phyloP scores from a whole-genome alignment of 202 grass and related monocot genomes.

The Carex arenaria region DNA sequence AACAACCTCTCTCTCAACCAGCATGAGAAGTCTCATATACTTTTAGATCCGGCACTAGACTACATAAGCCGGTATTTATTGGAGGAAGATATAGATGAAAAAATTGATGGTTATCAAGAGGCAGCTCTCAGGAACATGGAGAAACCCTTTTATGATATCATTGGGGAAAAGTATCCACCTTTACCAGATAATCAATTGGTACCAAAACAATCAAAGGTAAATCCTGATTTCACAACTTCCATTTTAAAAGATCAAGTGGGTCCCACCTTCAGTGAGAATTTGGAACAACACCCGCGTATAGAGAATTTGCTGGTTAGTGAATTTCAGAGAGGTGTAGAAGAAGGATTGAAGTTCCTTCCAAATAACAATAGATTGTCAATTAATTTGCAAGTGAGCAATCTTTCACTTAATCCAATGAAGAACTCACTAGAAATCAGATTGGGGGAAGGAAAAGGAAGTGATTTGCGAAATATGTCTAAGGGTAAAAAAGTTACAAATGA shows the following conservation, averaged over 20 bases:
- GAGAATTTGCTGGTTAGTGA: too few relatives aligned
- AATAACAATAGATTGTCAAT: too few relatives aligned
- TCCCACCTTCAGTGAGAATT: neutral
- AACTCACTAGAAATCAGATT: too few relatives aligned
- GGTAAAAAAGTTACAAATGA: neutral
- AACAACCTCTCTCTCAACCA: neutral
- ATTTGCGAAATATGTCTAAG: neutral
- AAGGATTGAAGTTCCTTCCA: too few relatives aligned
- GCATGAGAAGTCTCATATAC: neutral
- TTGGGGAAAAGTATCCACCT: conserved; percentile 12
- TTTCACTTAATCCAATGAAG: too few relatives aligned
- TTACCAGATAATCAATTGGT: conserved; percentile 16
- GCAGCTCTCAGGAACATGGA: neutral
- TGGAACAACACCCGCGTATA: too few relatives aligned
- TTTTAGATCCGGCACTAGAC: conserved; percentile 27
- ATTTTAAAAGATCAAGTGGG: neutral
- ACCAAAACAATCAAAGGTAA: conserved; percentile 26
- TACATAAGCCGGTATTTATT: conserved; percentile 2
- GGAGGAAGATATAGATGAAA: conserved; percentile 1
- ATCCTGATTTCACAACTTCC: conserved; percentile 13
- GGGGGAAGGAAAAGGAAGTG: neutral
- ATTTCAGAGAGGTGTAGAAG: too few relatives aligned
- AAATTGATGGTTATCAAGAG: conserved; percentile 7
- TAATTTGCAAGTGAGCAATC: too few relatives aligned
- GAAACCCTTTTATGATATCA: conserved; percentile 17